Percentiles rank a stretch among this genome's conserved stretches.
Conservation (phyloP, 2,329 filamentous ascomycete species). For the Apiospora hydei region DNA sequence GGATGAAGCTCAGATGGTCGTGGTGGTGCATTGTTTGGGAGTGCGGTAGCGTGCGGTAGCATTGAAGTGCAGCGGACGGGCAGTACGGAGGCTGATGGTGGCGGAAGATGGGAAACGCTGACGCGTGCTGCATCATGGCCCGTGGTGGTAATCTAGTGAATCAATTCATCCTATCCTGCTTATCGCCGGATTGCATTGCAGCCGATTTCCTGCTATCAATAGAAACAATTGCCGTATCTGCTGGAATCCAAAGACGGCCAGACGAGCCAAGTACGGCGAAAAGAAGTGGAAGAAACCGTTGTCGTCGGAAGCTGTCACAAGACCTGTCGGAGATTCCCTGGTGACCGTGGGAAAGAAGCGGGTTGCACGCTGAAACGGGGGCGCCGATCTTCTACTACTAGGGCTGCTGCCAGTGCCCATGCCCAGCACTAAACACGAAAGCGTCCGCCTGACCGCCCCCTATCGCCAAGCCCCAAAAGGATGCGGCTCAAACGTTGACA, state of each 20-base stretch:
- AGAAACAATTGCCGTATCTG: background rate
- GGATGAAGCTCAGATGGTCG: constrained; percentile 1
- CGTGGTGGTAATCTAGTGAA: background rate
- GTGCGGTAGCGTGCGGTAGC: background rate
- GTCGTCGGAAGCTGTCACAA: constrained; percentile 9
- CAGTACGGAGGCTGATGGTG: background rate
- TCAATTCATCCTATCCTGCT: background rate
- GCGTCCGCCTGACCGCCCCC: background rate
- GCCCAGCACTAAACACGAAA: background rate
- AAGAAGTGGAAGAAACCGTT: constrained; percentile 17
- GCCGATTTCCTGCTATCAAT: background rate
- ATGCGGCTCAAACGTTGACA: constrained; percentile 1
- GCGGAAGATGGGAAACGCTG: background rate
- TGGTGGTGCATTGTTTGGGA: constrained; percentile 7
- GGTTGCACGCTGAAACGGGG: constrained; percentile 3
- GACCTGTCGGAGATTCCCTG: background rate
- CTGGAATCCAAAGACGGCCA: background rate
- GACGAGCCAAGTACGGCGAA: background rate
- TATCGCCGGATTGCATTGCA: background rate
- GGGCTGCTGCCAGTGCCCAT: background rate
- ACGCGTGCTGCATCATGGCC: background rate
- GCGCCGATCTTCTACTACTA: background rate
- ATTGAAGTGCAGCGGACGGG: background rate
- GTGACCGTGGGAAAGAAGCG: background rate
- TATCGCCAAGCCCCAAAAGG: background rate